Base-by-base conservation (phyloP, 257 asterid genomes). In the Avicennia marina region DNA sequence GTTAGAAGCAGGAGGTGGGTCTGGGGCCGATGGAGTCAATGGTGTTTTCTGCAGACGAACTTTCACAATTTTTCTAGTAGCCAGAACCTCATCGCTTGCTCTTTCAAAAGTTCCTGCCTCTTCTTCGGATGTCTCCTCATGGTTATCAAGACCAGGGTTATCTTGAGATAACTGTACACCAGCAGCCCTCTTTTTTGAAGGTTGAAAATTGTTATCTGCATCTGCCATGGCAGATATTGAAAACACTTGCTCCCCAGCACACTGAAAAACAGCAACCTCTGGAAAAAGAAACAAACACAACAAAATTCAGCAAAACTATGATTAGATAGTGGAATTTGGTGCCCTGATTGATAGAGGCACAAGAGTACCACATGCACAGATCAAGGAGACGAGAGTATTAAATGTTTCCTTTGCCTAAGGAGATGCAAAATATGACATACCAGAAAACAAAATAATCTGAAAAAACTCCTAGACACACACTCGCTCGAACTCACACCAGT, bases 111-210 rank as follows among this genome's bases (percentile, higher is more conserved):
- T 36, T 12, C 41, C 41, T 5, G 41, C 13, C 13, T 36, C 93
- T 68, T 47, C 79, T 66, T 76, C 96, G 46, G 87, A 69, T 53
- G 82, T 15, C 44, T 67, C 94, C 19, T 75, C 93, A 25, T 78
- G 73, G 40, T 90, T 96, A 50, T 90, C 98, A 56, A 87, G 93
- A 57, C 86, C 94, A 47, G 90, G 95, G 75, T 85, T 81, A 56
- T 91, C 98, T 56, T 85, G 85, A 36, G 95, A 69, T 62, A 91
- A 65, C 47, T 91, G 87, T 27, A 84, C 76, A 64, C 80, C 93
- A 45, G 98, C 95, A 50, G 89, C 76, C 69, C 98, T 86, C 85
- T 91, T 91, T 72, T 83, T 91, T 19, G 98, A 85, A 62, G 81
- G 79, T 62, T 81, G 94, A 53, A 64, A 47, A 66, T 47, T 70